Base-by-base conservation (phyloP, 495 filamentous ascomycete genomes). In the Xylaria intraflava region DNA sequence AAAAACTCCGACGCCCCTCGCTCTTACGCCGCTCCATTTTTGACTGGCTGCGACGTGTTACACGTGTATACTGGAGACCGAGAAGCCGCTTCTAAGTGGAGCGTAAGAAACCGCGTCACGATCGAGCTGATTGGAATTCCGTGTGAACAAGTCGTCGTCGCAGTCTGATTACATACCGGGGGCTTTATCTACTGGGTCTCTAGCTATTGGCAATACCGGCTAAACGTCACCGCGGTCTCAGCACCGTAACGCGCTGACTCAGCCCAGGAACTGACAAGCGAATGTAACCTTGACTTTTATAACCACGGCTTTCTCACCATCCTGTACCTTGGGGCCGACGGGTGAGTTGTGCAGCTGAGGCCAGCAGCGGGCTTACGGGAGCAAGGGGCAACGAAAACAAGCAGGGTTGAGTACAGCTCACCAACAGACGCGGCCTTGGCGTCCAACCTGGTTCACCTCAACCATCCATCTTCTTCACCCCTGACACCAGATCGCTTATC, bases 61-160 rank as follows among this genome's bases (percentile, higher is more conserved):
- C 52, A 55, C 52, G 52, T 53, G 51, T 51, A 60, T 46, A 49
- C 47, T 22, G 44, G 49, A 49, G 55, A 60, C 50, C 22, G 36
- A 40, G 1, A 30, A 2, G 30, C 30, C n/a, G 23, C n/a, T 17
- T 22, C 27, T 33, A 20, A 31, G 51, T 46, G 51, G 51, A 27
- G 41, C 41, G n/a, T 35, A 1, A 6, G 16, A 40, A 26, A 20
- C 16, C 24, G 16, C 33, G 43, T 33, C 51, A n/a, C 24, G 41
- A 17, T 17, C 16, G 35, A 3, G 35, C 14, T 38, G 35, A 38
- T 38, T 38, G 35, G 16, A 38, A 38, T 9, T 6, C 17, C 19
- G 3, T n/a, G 38, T 12, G 19, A 20, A 38, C 42, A 33, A 53
- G 22, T 45, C 51, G 17, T 39, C 11, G 33, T 53, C 7, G 14